A percentile compares a stretch with the other conserved stretches of the same genome.
phyloP scores from a whole-genome alignment of 1,139 yeast genomes.

The Citeromyces hawaiiensis region DNA sequence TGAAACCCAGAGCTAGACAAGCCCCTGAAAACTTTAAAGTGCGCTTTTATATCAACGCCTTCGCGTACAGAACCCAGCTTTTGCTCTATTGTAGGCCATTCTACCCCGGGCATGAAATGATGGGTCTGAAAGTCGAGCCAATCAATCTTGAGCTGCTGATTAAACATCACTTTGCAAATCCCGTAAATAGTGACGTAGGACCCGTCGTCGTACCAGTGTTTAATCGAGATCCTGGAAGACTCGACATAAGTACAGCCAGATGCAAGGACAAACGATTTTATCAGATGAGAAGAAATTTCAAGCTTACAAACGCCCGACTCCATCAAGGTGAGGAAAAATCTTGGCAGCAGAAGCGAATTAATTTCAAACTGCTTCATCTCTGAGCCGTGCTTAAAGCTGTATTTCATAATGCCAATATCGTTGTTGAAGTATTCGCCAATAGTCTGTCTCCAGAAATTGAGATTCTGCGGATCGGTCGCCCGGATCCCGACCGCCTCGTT shows the following conservation, averaged over 20 bases:
- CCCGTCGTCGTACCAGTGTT: conserved; percentile 54
- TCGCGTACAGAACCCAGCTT: conserved; percentile 13
- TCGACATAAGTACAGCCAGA: conserved; percentile 55
- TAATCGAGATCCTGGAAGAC: conserved; percentile 40
- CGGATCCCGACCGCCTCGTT: conserved; percentile 23
- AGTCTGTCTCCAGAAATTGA: conserved; percentile 32
- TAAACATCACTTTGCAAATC: conserved; percentile 44
- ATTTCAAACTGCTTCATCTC: conserved; percentile 46
- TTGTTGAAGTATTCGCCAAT: conserved; percentile 33
- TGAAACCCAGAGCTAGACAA: conserved; percentile 48
- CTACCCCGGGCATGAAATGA: conserved; percentile 30
- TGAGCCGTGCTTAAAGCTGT: neutral
- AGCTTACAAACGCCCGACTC: conserved; percentile 42
- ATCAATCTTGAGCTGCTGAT: conserved; percentile 50
- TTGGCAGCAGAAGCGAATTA: conserved; percentile 51
- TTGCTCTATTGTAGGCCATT: conserved; percentile 21
- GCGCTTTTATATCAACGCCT: conserved; percentile 11
- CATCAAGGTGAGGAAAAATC: conserved; percentile 42
- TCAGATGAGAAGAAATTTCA: conserved; percentile 46
- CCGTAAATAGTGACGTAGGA: conserved; percentile 52
- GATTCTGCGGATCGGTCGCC: conserved; percentile 18
- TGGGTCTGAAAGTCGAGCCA: conserved; percentile 51
- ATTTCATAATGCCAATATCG: conserved; percentile 9
- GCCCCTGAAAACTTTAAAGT: conserved; percentile 23
- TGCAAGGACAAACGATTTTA: conserved; percentile 53